These are phyloP conservation scores for Tolypocladium inflatum DNA, from an alignment of 2,329 filamentous ascomycete genomes.

Conservation along the genomic window DNA sequence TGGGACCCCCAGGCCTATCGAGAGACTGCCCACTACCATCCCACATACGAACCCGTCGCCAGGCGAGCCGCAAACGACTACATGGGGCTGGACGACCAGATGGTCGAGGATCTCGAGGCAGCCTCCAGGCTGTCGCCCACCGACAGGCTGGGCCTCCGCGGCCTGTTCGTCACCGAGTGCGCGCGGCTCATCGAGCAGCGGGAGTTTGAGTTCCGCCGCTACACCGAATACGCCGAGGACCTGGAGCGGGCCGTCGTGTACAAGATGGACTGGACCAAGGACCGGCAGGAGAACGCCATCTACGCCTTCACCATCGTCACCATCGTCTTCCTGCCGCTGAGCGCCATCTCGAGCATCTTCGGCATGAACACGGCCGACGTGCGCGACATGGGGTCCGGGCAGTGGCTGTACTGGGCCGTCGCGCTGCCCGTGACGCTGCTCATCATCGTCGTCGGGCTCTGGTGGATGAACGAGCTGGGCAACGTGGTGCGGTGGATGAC, in stretches of 20 bases:
- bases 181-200: conserved; percentile 25
- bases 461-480: conserved; percentile 33
- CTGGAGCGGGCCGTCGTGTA: conserved; percentile 20
- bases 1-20: neutral
- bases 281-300: conserved; percentile 36
- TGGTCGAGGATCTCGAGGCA: conserved; percentile 15
- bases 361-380: conserved; percentile 45
- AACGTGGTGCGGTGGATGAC: conserved; percentile 20
- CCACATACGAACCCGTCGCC: neutral
- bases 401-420: conserved; percentile 41
- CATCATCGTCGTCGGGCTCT: conserved; percentile 28
- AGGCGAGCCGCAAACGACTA: conserved; percentile 11
- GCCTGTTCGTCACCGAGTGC: conserved; percentile 29
- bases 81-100: conserved; percentile 10
- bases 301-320: conserved; percentile 41
- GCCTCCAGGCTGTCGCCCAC: conserved; percentile 25
- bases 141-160: conserved; percentile 25
- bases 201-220: conserved; percentile 20
- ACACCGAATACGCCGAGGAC: conserved; percentile 19
- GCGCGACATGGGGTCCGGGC: conserved; percentile 35
- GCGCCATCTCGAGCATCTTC: conserved; percentile 36
- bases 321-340: conserved; percentile 37
- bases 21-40: neutral
- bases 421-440: conserved; percentile 35
- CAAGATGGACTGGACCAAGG: conserved; percentile 30